These are phyloP conservation scores for Anthracocystis setariae DNA, from an alignment of 1,284 basidiomycete species.

Conservation along the genomic window DNA sequence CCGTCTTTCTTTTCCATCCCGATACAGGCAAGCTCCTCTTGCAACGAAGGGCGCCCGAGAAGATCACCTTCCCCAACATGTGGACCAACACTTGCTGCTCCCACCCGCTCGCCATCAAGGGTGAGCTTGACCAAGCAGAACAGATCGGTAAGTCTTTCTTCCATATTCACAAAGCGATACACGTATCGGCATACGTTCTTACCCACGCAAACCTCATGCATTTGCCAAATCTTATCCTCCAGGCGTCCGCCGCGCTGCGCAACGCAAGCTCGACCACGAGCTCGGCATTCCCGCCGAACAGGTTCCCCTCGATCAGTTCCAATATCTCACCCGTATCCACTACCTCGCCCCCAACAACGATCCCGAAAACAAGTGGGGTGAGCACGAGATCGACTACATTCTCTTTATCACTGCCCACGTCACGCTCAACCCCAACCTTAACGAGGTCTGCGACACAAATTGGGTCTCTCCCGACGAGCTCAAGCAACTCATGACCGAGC, in stretches of 20 bases:
- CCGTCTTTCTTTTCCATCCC: conserved; percentile 94
- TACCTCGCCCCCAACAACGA: conserved; percentile 86
- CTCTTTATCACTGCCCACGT: conserved; percentile 92
- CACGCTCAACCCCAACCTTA: conserved; percentile 81
- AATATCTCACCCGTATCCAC: conserved; percentile 95
- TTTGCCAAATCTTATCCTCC: background rate
- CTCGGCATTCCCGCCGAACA: conserved; percentile 82
- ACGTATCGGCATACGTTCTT: no score
- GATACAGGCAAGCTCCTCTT: conserved; percentile 92
- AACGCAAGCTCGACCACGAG: conserved; percentile 95
- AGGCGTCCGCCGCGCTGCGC: conserved; percentile 84
- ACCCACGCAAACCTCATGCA: no score
- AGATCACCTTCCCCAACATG: conserved; percentile 99
- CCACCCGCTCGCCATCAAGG: conserved; percentile 80
- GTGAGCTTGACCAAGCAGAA: conserved; percentile 78
- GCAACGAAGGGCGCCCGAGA: conserved; percentile 93
- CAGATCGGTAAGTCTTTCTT: conserved; percentile 71
- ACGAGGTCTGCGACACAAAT: conserved; percentile 90
- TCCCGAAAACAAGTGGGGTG: conserved; percentile 87
- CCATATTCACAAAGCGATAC: background rate
- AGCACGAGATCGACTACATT: conserved; percentile 99
- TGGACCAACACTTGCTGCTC: conserved; percentile 99
- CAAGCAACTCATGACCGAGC: conserved; percentile 86
- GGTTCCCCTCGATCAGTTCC: conserved; percentile 86
- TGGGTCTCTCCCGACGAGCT: conserved; percentile 93